Evolutionary conservation across 768 basidiomycete genomes (phyloP).

Genomic region (Rhodotorula toruloides): DNA sequence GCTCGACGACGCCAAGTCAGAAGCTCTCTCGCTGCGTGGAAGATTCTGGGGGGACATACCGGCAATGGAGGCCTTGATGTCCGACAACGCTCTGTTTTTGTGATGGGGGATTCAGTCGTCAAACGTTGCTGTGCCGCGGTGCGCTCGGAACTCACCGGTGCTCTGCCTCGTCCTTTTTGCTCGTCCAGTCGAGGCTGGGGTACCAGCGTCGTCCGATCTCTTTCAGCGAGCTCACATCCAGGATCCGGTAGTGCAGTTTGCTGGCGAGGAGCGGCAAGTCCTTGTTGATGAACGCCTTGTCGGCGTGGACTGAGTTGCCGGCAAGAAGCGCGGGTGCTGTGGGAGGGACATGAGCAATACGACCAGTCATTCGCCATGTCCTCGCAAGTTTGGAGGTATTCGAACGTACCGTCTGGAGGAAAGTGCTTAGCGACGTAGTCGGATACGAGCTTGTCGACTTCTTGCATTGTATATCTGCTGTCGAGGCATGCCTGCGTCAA

Average conservation of each 20-base stretch:
- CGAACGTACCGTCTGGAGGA: slow-evolving; percentile 28
- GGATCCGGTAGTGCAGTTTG: slow-evolving; percentile 47
- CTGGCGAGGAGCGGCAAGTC: slow-evolving; percentile 46
- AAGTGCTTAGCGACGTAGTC: slow-evolving; percentile 47
- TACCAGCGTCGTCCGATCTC: slow-evolving; percentile 48
- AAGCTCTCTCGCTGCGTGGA: background rate
- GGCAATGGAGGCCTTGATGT: slow-evolving; percentile 33
- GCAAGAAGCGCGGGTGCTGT: slow-evolving; percentile 23
- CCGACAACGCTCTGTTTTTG: slow-evolving; percentile 26
- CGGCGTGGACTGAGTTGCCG: slow-evolving; percentile 35
- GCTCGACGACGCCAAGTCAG: background rate
- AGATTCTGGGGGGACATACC: background rate
- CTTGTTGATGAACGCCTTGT: slow-evolving; percentile 37
- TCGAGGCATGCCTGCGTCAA: slow-evolving; percentile 47
- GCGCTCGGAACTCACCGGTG: slow-evolving; percentile 20
- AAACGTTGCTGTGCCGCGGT: background rate
- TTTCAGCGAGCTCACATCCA: slow-evolving; percentile 44
- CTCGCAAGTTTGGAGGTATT: background rate
- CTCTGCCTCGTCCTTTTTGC: slow-evolving; percentile 29
- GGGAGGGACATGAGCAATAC: slow-evolving; percentile 42
- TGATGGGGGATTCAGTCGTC: background rate
- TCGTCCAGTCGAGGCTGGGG: slow-evolving; percentile 29
- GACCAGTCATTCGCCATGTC: background rate
- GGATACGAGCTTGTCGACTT: slow-evolving; percentile 44
- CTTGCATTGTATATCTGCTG: slow-evolving; percentile 44